A percentile compares a stretch with the other conserved stretches of the same genome.
Conservation (phyloP, 805 yeast genomes). For the Wickerhamomyces pijperi region DNA sequence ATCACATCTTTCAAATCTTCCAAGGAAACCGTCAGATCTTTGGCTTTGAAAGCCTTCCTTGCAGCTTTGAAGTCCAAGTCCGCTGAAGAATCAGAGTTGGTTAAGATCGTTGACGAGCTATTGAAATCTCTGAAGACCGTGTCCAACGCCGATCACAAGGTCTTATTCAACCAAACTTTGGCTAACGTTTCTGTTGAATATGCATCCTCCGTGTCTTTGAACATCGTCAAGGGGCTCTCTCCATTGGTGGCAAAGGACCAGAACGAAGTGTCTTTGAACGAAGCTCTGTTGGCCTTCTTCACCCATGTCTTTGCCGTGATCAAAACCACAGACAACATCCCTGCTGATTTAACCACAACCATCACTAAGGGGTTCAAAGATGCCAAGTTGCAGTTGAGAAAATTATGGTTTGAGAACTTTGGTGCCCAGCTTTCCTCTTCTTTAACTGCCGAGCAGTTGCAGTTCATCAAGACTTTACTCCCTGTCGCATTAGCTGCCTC, state of each 20-base stretch:
- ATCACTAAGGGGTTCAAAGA: constrained; percentile 47
- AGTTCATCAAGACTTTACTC: constrained; percentile 8
- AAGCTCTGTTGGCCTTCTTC: constrained; percentile 39
- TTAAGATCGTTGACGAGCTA: constrained; percentile 37
- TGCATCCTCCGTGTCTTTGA: constrained; percentile 20
- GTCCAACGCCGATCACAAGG: constrained; percentile 56
- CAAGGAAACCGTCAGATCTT: constrained; percentile 48
- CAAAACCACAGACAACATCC: constrained; percentile 9
- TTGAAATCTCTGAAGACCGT: constrained; percentile 47
- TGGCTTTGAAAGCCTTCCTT: constrained; percentile 11
- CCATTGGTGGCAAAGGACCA: constrained; percentile 61
- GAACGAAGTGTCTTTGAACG: constrained; percentile 52
- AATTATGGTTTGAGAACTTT: constrained; percentile 53
- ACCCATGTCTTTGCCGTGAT: constrained; percentile 27
- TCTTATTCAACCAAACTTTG: constrained; percentile 36
- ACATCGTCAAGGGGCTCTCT: constrained; percentile 31
- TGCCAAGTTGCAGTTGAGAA: constrained; percentile 49
- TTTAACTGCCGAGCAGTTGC: constrained; percentile 5
- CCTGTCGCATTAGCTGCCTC: constrained; percentile 20
- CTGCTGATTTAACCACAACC: constrained; percentile 16
- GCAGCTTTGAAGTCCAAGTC: constrained; percentile 26
- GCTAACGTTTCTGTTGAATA: constrained; percentile 18
- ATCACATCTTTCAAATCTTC: constrained; percentile 54
- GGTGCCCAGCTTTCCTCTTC: constrained; percentile 22
- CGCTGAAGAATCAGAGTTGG: constrained; percentile 17